phyloP scores from a whole-genome alignment of 2,329 filamentous ascomycete genomes.

The Trichoderma koningii region DNA sequence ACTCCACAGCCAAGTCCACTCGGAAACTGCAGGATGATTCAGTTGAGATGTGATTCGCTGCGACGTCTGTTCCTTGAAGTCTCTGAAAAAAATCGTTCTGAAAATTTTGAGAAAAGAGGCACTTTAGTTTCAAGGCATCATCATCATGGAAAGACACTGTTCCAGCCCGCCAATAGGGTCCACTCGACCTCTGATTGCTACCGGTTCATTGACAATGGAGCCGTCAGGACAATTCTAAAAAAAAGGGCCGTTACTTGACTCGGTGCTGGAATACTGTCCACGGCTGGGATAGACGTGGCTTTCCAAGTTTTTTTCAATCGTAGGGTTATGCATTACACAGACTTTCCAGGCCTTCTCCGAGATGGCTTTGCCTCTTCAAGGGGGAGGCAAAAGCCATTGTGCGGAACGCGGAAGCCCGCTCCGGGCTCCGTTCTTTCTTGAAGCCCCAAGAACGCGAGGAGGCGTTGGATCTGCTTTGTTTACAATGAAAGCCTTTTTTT shows the following conservation, averaged over 20 bases:
- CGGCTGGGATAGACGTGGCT: not conserved
- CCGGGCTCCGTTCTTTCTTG: constrained; percentile 14
- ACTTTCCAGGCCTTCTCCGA: not conserved
- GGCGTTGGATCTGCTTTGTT: constrained; percentile 4
- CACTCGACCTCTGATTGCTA: not conserved
- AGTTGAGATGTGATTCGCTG: constrained; percentile 17
- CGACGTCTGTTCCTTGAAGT: not conserved
- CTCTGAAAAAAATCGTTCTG: constrained; percentile 6
- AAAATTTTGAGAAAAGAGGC: constrained; percentile 22
- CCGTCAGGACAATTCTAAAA: not conserved
- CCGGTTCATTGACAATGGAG: not conserved
- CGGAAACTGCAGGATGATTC: not conserved
- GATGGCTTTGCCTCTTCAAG: not conserved
- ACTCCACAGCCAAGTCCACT: constrained; percentile 20
- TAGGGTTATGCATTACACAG: not conserved
- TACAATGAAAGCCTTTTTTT: not conserved
- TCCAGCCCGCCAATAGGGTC: not conserved
- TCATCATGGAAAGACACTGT: not conserved
- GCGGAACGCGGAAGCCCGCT: not conserved
- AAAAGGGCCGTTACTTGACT: not conserved
- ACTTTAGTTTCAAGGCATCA: not conserved
- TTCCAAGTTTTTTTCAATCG: not conserved
- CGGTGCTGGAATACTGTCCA: not conserved
- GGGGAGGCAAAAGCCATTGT: not conserved
- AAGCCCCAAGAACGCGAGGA: constrained; percentile 11